phyloP scores from a whole-genome alignment of 257 asterid genomes.

The Orobanche coerulescens region DNA sequence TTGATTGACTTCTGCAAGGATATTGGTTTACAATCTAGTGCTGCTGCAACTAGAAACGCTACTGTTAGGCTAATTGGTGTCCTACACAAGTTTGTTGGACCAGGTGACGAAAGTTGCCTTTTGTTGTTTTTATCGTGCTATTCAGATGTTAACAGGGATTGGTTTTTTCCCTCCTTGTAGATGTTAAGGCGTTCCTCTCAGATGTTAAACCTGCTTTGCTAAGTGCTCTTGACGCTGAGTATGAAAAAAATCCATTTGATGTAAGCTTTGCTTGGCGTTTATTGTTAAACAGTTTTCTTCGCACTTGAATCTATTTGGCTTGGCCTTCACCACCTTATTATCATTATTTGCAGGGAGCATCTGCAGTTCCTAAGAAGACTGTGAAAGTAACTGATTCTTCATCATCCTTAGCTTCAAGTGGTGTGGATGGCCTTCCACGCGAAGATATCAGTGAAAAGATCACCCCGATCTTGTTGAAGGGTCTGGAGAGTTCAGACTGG shows the following conservation, averaged over 20 bases:
- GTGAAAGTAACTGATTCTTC: conserved; percentile 60
- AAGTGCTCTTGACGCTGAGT: conserved; percentile 95
- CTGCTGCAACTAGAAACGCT: conserved; percentile 94
- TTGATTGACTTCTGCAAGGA: conserved; percentile 96
- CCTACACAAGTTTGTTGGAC: conserved; percentile 96
- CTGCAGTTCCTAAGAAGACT: conserved; percentile 78
- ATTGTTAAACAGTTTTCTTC: background rate
- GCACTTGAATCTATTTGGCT: conserved; percentile 9
- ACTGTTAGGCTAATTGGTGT: conserved; percentile 82
- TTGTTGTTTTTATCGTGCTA: conserved; percentile 12
- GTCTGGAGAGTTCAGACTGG: conserved; percentile 96
- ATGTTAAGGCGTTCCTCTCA: conserved; percentile 80
- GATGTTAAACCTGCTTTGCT: conserved; percentile 99
- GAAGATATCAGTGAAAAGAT: conserved; percentile 95
- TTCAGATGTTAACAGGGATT: conserved; percentile 23
- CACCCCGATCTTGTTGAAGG: conserved; percentile 77
- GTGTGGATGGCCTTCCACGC: conserved; percentile 88
- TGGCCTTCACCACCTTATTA: conserved; percentile 14
- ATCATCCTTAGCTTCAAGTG: conserved; percentile 50
- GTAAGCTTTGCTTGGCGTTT: conserved; percentile 29
- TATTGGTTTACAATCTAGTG: conserved; percentile 91
- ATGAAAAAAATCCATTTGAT: conserved; percentile 94
- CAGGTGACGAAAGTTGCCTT: conserved; percentile 54
- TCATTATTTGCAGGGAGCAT: conserved; percentile 45
- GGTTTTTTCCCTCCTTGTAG: conserved; percentile 37